These are phyloP conservation scores for Lactarius deliciosus DNA, from an alignment of 768 basidiomycete genomes.

Conservation along the genomic window DNA sequence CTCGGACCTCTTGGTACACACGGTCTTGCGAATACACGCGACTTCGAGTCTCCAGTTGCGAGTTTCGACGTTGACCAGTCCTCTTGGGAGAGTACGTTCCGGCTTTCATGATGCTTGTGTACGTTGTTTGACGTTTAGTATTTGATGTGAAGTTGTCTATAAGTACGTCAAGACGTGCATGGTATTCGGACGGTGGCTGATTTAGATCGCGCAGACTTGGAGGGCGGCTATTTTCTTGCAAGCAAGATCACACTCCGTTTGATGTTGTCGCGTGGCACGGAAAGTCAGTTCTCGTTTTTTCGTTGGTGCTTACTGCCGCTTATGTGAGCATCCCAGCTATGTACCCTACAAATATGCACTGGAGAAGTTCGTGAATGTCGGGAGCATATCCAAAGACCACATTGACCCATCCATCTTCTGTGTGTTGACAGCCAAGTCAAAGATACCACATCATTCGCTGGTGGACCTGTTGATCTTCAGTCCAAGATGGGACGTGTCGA, in stretches of 20 bases:
- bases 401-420: constrained; percentile 71
- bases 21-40: constrained; percentile 63
- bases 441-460: constrained; percentile 55
- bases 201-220: constrained; percentile 42
- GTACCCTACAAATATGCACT: constrained; percentile 66
- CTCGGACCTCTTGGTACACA: constrained; percentile 65
- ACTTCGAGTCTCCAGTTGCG: constrained; percentile 65
- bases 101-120: not conserved
- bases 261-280: constrained; percentile 74
- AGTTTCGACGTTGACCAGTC: constrained; percentile 64
- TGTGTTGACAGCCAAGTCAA: constrained; percentile 64
- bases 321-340: constrained; percentile 42
- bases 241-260: constrained; percentile 65
- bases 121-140: constrained; percentile 34
- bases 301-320: not conserved
- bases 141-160: constrained; percentile 46
- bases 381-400: constrained; percentile 66
- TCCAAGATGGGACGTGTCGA: constrained; percentile 63
- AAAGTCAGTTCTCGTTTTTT: constrained; percentile 44
- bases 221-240: constrained; percentile 52
- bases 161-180: not conserved
- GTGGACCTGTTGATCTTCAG: constrained; percentile 66
- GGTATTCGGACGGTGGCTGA: not conserved
- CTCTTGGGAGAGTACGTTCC: constrained; percentile 52
- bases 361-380: constrained; percentile 62